phyloP scores from a whole-genome alignment of 139 green algal genomes.

The Nannochloris sp. region DNA sequence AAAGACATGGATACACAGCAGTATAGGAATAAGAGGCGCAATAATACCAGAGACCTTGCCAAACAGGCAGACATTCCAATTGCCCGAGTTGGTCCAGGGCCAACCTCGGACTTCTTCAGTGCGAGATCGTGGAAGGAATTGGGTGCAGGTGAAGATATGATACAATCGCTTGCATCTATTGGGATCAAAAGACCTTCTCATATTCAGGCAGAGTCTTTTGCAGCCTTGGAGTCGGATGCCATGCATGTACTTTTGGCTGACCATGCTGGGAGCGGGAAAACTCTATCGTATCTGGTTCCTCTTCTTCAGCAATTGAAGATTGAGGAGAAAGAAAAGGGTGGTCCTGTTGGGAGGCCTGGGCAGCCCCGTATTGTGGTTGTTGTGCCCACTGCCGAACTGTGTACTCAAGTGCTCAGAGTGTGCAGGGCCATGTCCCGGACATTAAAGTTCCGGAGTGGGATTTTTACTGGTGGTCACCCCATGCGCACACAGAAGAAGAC shows the following conservation, averaged over 20 bases:
- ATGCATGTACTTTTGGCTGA: slow-evolving; percentile 58
- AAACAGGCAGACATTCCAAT: slow-evolving; percentile 21
- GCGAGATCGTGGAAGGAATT: slow-evolving; percentile 22
- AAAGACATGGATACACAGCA: not conserved
- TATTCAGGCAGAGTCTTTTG: slow-evolving; percentile 48
- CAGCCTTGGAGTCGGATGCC: slow-evolving; percentile 5
- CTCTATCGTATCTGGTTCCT: slow-evolving; percentile 79
- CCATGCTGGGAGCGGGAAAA: slow-evolving; percentile 86
- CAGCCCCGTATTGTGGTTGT: slow-evolving; percentile 44
- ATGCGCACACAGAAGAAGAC: slow-evolving; percentile 54
- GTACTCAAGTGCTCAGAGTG: slow-evolving; percentile 34
- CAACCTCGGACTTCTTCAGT: slow-evolving; percentile 44
- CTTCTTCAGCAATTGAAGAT: slow-evolving; percentile 53
- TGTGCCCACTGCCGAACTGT: slow-evolving; percentile 54
- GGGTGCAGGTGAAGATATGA: slow-evolving; percentile 37
- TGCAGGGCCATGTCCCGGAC: slow-evolving; percentile 26
- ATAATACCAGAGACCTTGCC: not conserved
- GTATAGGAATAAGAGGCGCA: not conserved
- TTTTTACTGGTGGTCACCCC: slow-evolving; percentile 55
- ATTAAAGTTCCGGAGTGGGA: slow-evolving; percentile 28
- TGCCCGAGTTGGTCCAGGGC: slow-evolving; percentile 7
- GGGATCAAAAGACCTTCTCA: slow-evolving; percentile 60
- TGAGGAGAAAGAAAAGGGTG: slow-evolving; percentile 33
- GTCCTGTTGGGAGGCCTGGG: slow-evolving; percentile 11
- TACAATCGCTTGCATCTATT: slow-evolving; percentile 38